phyloP scores from a whole-genome alignment of 345 rosid species.

The Eutrema heterophyllum region DNA sequence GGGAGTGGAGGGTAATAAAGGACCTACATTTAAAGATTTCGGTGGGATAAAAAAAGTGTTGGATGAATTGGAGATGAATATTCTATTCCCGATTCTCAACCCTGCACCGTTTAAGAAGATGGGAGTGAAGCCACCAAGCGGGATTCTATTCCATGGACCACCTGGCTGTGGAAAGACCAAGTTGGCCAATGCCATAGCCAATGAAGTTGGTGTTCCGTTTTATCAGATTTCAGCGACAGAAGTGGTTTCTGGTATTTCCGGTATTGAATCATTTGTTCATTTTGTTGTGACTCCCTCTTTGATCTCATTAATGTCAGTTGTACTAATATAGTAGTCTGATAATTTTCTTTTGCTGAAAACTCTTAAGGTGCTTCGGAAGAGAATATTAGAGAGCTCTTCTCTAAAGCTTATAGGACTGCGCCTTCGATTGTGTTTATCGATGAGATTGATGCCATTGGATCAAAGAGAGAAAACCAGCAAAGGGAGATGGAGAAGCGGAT shows the following conservation, averaged over 20 bases:
- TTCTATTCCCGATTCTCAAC: conserved; percentile 69
- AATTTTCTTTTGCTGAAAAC: neutral
- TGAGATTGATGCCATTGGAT: conserved; percentile 94
- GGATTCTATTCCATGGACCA: conserved; percentile 81
- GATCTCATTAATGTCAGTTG: neutral
- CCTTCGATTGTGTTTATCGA: conserved; percentile 93
- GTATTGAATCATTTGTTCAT: conserved; percentile 33
- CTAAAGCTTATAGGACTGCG: conserved; percentile 72
- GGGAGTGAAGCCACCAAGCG: conserved; percentile 66
- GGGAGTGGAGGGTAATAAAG: conserved; percentile 36
- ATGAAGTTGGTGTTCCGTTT: conserved; percentile 75
- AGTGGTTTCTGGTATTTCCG: conserved; percentile 82
- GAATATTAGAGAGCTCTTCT: conserved; percentile 76
- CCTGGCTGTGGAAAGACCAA: conserved; percentile 86
- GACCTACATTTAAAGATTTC: conserved; percentile 72
- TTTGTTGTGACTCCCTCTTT: neutral
- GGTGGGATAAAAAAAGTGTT: conserved; percentile 68
- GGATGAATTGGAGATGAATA: conserved; percentile 70
- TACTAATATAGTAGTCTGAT: neutral
- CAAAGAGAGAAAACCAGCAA: conserved; percentile 81
- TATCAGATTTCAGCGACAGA: conserved; percentile 87
- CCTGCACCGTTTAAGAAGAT: conserved; percentile 53
- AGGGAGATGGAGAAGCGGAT: conserved; percentile 94
- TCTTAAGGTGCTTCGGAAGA: conserved; percentile 81
- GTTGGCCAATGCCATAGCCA: conserved; percentile 75